Conservation (phyloP, 805 yeast genomes). For the Hanseniaspora hatyaiensis region DNA sequence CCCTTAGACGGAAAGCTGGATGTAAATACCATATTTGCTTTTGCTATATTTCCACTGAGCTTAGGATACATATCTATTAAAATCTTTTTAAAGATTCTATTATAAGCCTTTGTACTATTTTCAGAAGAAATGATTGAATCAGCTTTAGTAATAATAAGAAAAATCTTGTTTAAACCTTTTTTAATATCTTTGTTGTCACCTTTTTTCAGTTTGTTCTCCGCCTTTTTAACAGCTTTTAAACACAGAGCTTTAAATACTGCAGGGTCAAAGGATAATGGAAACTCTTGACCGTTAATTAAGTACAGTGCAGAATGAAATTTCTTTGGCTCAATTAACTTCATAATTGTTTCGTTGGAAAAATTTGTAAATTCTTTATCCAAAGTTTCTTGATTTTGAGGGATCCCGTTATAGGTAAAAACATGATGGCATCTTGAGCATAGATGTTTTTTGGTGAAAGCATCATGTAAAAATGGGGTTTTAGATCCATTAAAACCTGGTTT, state of each 20-base stretch:
- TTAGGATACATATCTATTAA: not conserved
- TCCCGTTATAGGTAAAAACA: not conserved
- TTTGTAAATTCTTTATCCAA: not conserved
- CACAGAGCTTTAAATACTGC: not conserved
- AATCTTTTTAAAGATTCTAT: not conserved
- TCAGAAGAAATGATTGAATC: not conserved
- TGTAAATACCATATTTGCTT: not conserved
- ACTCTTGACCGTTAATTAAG: not conserved
- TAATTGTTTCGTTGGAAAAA: not conserved
- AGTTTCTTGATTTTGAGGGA: not conserved
- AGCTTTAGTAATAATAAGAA: not conserved
- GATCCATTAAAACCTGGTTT: not conserved
- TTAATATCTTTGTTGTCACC: not conserved
- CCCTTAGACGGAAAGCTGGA: not conserved
- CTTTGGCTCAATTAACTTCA: not conserved
- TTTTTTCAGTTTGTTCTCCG: no score
- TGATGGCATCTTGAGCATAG: constrained; percentile 3
- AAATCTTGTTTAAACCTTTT: not conserved
- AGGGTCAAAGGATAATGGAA: not conserved
- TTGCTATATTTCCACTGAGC: not conserved
- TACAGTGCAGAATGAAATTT: not conserved
- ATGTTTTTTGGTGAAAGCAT: not conserved
- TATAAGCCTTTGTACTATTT: no score
- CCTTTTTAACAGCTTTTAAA: no score
- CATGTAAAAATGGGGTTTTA: not conserved